phyloP scores from a whole-genome alignment of 2,329 filamentous ascomycete genomes.

The Coniochaeta prunicola region DNA sequence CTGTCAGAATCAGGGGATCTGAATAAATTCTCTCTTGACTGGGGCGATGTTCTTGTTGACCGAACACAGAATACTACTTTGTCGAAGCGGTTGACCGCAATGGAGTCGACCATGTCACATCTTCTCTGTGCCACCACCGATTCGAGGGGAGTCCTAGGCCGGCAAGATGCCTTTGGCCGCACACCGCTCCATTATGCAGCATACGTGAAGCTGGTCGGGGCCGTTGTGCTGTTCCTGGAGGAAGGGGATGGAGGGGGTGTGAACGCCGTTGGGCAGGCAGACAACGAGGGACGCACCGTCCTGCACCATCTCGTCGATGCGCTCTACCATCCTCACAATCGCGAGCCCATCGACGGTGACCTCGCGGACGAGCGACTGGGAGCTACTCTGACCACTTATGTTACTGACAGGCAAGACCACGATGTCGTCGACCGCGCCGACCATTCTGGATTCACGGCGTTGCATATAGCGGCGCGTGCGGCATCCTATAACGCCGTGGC shows the following conservation, averaged over 20 bases:
- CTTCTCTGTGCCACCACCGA: neutral
- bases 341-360: neutral
- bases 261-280: neutral
- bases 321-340: neutral
- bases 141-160: neutral
- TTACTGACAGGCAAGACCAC: neutral
- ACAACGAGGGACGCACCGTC: neutral
- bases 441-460: neutral
- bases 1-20: neutral
- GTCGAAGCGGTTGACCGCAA: neutral
- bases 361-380: neutral
- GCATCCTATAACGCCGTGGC: neutral
- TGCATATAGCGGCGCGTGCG: neutral
- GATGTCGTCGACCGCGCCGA: neutral
- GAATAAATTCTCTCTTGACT: neutral
- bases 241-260: neutral
- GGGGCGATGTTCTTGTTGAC: neutral
- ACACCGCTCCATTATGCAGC: neutral
- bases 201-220: neutral
- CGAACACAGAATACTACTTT: neutral
- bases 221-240: neutral
- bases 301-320: neutral
- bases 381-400: neutral
- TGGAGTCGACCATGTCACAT: neutral
- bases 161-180: neutral